Conservation (phyloP, 257 asterid species). For the Vinca minor region DNA sequence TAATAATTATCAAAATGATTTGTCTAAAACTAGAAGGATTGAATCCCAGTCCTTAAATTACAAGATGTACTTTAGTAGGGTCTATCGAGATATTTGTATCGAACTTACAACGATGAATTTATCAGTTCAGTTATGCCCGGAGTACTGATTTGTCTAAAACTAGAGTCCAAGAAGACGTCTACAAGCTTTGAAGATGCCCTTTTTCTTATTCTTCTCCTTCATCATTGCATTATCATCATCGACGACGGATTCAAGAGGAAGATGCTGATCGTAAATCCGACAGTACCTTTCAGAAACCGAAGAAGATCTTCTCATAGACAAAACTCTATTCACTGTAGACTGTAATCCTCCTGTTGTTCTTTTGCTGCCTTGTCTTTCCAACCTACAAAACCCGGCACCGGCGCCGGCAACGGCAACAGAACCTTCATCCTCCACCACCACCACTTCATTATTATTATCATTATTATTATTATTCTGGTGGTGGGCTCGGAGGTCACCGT, state of each 20-base stretch:
- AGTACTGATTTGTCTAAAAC: too few relatives aligned
- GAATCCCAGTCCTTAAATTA: too few relatives aligned
- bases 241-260: constrained; percentile 6
- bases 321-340: constrained; percentile 27
- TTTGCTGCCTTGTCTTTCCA: constrained; percentile 5
- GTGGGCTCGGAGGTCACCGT: neutral
- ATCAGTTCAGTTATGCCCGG: too few relatives aligned
- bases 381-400: neutral
- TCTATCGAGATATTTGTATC: too few relatives aligned
- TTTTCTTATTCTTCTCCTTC: neutral
- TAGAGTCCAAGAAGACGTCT: constrained; percentile 18
- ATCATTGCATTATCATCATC: constrained; percentile 13
- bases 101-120: too few relatives aligned
- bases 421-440: constrained; percentile 12
- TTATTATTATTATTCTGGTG: neutral
- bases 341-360: constrained; percentile 5
- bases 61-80: too few relatives aligned
- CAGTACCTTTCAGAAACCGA: constrained; percentile 38
- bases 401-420: constrained; percentile 1
- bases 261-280: constrained; percentile 33
- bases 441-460: neutral
- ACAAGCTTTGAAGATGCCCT: constrained; percentile 15
- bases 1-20: too few relatives aligned
- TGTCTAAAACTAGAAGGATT: too few relatives aligned
- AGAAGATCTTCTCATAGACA: constrained; percentile 35